Evolutionary conservation across 2,329 filamentous ascomycete genomes (phyloP), one percentile per base, ranked within the genome.

Genomic region (Pseudogymnoascus sp.): DNA sequence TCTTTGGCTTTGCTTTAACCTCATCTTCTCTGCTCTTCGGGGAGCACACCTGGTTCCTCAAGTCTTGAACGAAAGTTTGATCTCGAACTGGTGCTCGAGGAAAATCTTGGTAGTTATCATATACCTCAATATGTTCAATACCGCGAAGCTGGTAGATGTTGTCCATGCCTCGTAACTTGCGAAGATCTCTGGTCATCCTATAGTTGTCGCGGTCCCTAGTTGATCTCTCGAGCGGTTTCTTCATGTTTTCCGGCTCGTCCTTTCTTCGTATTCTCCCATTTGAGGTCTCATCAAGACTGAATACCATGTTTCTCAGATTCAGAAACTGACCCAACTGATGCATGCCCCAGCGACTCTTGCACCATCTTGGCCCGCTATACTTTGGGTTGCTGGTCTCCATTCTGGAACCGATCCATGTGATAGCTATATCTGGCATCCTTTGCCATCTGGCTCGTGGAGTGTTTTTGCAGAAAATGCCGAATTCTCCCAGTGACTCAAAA

Each of bases 291-390:
- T 58, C 30, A 5, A 58, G 4, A 1, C 11, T 22, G 35, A 58
- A 22, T 1, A 5, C n/a, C 1, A 58, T 3, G 1, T 0, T 8
- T 25, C 4, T 3, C 16, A 58, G 6, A 6, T 38, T 35, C 3
- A n/a, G 1, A 1, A 58, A 14, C 9, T 36, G 5, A 8, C 5
- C 8, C n/a, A 58, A 3, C 1, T 0, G 2, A 9, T 36, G 30
- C 28, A 58, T 36, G 0, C n/a, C 16, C 3, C 12, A 12, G 2
- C 22, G 16, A 2, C 16, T 22, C 3, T 0, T 6, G 23, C 6
- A 4, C 0, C 4, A 22, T 7, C 30, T 36, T 0, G 30, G 16
- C 2, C 30, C 30, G 0, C 1, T 36, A 1, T 2, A 14, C 2
- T 2, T 14, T 35, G 55, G 30, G n/a, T 38, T 59, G 28, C 30